Evolutionary conservation across 2,329 filamentous ascomycete genomes (phyloP), one percentile per base, ranked within the genome.

Genomic region (Aureobasidium sp.): DNA sequence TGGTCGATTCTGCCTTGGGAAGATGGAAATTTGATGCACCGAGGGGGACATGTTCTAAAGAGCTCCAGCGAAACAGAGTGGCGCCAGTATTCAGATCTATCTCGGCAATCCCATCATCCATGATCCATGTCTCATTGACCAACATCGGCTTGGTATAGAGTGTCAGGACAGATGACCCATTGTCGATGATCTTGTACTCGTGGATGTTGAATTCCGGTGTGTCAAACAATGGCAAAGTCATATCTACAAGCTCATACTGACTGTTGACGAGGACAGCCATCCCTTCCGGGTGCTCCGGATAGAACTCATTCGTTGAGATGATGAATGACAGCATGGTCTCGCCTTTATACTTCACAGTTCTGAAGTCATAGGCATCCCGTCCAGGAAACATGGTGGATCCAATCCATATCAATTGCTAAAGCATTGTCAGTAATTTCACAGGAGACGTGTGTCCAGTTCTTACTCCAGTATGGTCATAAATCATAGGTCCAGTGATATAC

Each of bases 181-280:
- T 65, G 10, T 72, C 61, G 47, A 70, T 65, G 6, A 76, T 59
- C 8, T 72, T 72, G 64, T 75, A 74, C 49, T 76, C 74, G 62
- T 76, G 74, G 51, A 74, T 75, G 47, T 76, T 71, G 55, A 75
- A 71, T 47, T 48, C 10, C 66, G 67, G 6, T 25, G 70, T 67
- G 14, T 58, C 11, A 3, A 34, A 34, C 5, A 41, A 9, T 1
- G 47, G 53, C 45, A 60, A 51, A 5, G 44, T 32, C 27, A 59
- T 58, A 9, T 48, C 37, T 3, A 54, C n/a, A 10, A 53, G 4
- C 25, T 50, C 55, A 32, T 66, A 67, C 2, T 36, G 13, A 8
- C 39, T 29, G 57, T 66, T 59, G 25, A 67, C 29, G 8, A 64
- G 47, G 14, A 66, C 59, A 48, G 48, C 53, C 47, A 48, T 29